Conservation (phyloP, 140 eudicot species). For the Stevia rebaudiana region DNA sequence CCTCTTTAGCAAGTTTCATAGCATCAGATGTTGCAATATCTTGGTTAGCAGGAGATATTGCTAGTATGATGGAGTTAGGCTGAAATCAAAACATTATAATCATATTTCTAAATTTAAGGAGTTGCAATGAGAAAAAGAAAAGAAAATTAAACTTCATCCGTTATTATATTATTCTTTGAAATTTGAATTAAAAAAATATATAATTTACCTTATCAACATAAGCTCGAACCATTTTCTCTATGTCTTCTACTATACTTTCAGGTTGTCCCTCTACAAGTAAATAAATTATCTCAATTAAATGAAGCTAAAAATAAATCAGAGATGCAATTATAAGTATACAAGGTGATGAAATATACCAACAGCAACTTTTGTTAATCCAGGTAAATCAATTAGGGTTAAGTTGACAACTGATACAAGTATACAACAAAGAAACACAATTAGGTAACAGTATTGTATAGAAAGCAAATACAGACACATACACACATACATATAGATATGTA, state of each 20-base stretch:
- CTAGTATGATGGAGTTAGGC: constrained; percentile 92
- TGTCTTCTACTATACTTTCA: constrained; percentile 85
- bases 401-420: constrained; percentile 65
- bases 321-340: background rate
- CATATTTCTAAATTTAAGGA: background rate
- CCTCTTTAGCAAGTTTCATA: constrained; percentile 88
- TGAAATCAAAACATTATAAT: constrained; percentile 24
- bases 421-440: background rate
- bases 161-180: background rate
- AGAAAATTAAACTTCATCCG: background rate
- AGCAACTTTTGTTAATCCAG: constrained; percentile 96
- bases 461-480: background rate
- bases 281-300: constrained; percentile 1
- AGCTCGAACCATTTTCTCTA: constrained; percentile 85
- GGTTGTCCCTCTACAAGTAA: constrained; percentile 81
- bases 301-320: constrained; percentile 3
- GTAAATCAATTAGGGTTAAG: constrained; percentile 81
- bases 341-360: constrained; percentile 52
- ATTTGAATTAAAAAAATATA: background rate
- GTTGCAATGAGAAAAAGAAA: background rate
- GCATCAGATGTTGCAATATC: constrained; percentile 99
- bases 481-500: too few species aligned
- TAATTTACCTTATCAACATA: constrained; percentile 82
- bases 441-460: background rate
- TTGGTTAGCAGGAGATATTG: constrained; percentile 99